These are phyloP conservation scores for Candida ulmi DNA, from an alignment of 805 yeast species.

Conservation along the genomic window DNA sequence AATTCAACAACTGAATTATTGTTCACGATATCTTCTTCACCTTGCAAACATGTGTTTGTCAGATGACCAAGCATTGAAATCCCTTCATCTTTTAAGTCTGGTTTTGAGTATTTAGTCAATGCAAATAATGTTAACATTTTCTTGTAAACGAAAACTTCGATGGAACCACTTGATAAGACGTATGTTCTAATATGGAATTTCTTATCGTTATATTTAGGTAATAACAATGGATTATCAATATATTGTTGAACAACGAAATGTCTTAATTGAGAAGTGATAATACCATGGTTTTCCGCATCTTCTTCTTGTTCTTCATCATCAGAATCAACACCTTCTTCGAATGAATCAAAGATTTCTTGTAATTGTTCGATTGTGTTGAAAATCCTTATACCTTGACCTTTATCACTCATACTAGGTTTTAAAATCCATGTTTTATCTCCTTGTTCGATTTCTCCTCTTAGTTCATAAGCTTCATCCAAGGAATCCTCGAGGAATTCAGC, in stretches of 20 bases:
- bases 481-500: conserved; percentile 96
- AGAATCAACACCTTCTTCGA: conserved; percentile 67
- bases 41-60: conserved; percentile 91
- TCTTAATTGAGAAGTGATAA: conserved; percentile 80
- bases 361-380: conserved; percentile 75
- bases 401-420: conserved; percentile 96
- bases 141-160: conserved; percentile 74
- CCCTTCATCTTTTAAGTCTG: conserved; percentile 37
- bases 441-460: conserved; percentile 67
- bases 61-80: conserved; percentile 54
- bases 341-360: conserved; percentile 77
- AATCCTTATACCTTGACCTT: conserved; percentile 90
- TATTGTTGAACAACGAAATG: conserved; percentile 91
- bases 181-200: conserved; percentile 90
- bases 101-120: conserved; percentile 36
- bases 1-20: conserved; percentile 56
- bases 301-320: conserved; percentile 55
- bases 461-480: conserved; percentile 85
- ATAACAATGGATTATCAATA: conserved; percentile 58
- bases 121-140: conserved; percentile 84
- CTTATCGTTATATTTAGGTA: conserved; percentile 51
- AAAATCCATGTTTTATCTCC: conserved; percentile 74
- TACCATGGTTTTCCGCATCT: conserved; percentile 46
- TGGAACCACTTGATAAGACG: conserved; percentile 67
- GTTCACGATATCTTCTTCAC: conserved; percentile 33